Percentiles rank a stretch among this genome's conserved stretches.
phyloP scores from a whole-genome alignment of 2,329 filamentous ascomycete genomes.

The Ophiostoma ips region DNA sequence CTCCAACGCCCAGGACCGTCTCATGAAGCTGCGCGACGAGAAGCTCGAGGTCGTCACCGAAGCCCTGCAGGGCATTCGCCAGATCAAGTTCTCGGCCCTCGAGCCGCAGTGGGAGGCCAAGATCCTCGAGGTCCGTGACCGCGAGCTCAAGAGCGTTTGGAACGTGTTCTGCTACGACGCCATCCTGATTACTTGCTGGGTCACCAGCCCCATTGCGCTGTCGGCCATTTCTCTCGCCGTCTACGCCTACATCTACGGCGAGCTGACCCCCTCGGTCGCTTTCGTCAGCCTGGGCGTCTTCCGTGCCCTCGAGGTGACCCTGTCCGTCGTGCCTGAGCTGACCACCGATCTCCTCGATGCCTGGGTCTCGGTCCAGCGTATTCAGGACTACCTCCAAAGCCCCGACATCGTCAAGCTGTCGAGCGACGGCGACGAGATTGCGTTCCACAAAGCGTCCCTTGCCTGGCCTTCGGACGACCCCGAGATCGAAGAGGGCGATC shows the following conservation, averaged over 20 bases:
- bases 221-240: constrained; percentile 56
- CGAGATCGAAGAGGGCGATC: constrained; percentile 35
- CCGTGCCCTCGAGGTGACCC: constrained; percentile 54
- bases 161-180: constrained; percentile 50
- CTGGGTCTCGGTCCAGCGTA: constrained; percentile 56
- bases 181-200: constrained; percentile 52
- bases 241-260: constrained; percentile 50
- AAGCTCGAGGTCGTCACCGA: constrained; percentile 68
- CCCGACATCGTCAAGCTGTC: constrained; percentile 47
- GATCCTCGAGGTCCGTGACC: constrained; percentile 49
- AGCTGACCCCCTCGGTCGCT: constrained; percentile 56
- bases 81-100: constrained; percentile 72
- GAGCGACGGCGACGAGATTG: constrained; percentile 42
- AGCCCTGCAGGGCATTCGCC: constrained; percentile 62
- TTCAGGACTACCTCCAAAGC: constrained; percentile 55
- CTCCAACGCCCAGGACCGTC: constrained; percentile 45
- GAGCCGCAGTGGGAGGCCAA: constrained; percentile 62
- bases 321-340: constrained; percentile 59
- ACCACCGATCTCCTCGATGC: constrained; percentile 58
- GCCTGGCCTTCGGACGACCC: constrained; percentile 60
- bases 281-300: constrained; percentile 70
- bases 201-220: constrained; percentile 58
- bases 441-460: constrained; percentile 53
- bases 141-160: constrained; percentile 55
- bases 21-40: constrained; percentile 64